phyloP scores from a whole-genome alignment of 345 rosid genomes.

The Pistacia integerrima region DNA sequence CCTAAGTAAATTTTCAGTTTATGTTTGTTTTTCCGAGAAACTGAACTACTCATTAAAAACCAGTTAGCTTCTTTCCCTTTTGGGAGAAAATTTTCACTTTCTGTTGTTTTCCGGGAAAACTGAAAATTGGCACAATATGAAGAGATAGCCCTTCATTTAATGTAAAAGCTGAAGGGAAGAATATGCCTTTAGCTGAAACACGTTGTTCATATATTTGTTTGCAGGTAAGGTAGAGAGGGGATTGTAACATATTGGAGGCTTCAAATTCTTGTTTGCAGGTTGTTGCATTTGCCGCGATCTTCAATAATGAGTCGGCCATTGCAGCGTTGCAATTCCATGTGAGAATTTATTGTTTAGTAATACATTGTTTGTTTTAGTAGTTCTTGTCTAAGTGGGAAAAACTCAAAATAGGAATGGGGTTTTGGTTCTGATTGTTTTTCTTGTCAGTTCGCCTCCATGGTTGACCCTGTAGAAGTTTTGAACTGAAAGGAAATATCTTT shows the following conservation, averaged over 20 bases:
- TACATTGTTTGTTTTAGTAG: background rate
- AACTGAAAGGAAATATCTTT: background rate
- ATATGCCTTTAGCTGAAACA: too few relatives aligned
- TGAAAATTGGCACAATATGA: too few relatives aligned
- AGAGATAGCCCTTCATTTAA: background rate
- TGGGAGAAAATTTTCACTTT: too few relatives aligned
- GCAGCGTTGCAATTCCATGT: slow-evolving; percentile 82
- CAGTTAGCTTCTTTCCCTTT: background rate
- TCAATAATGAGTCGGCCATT: slow-evolving; percentile 64
- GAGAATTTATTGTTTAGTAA: slow-evolving; percentile 34
- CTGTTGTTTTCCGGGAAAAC: too few relatives aligned
- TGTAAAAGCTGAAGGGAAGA: background rate
- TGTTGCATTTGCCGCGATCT: slow-evolving; percentile 87
- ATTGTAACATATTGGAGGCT: too few relatives aligned
- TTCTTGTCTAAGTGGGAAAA: background rate
- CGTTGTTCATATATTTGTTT: too few relatives aligned
- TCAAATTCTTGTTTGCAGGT: too few relatives aligned
- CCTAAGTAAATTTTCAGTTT: background rate
- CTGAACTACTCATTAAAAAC: background rate
- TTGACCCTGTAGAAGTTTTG: background rate
- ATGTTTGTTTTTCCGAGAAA: background rate
- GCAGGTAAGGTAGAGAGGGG: too few relatives aligned
- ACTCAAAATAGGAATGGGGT: background rate
- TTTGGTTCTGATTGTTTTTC: background rate
- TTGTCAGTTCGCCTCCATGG: background rate